These are phyloP conservation scores for Corylus heterophylla DNA, from an alignment of 306 rosid species.

Conservation along the genomic window DNA sequence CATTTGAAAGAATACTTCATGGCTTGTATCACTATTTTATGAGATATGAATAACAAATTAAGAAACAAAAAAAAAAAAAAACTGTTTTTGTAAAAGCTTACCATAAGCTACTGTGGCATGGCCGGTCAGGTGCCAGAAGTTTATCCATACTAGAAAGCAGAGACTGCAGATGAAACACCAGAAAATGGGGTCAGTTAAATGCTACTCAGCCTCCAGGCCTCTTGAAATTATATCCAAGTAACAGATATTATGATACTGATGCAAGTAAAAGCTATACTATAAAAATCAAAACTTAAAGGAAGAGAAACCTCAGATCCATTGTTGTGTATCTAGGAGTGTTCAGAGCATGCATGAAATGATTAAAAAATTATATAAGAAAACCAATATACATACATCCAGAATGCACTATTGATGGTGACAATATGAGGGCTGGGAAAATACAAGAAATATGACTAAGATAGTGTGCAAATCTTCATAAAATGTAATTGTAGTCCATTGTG, in stretches of 20 bases:
- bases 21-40: neutral
- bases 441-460: neutral
- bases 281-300: slow-evolving; percentile 5
- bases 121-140: slow-evolving; percentile 77
- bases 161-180: slow-evolving; percentile 63
- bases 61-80: slow-evolving; percentile 18
- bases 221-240: slow-evolving; percentile 15
- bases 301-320: neutral
- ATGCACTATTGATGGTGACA: neutral
- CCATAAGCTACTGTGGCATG: slow-evolving; percentile 94
- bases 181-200: slow-evolving; percentile 15
- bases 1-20: neutral
- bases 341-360: neutral
- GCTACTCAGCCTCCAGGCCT: slow-evolving; percentile 9
- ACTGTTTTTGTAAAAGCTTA: slow-evolving; percentile 38
- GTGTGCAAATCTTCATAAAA: neutral
- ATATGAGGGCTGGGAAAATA: neutral
- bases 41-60: neutral
- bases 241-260: slow-evolving; percentile 17
- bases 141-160: slow-evolving; percentile 80
- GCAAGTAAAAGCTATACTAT: slow-evolving; percentile 18
- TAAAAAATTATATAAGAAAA: neutral
- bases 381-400: neutral
- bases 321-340: neutral
- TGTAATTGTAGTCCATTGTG: neutral